Conservation (phyloP, 768 basidiomycete genomes). For the Mycena vitilis region DNA sequence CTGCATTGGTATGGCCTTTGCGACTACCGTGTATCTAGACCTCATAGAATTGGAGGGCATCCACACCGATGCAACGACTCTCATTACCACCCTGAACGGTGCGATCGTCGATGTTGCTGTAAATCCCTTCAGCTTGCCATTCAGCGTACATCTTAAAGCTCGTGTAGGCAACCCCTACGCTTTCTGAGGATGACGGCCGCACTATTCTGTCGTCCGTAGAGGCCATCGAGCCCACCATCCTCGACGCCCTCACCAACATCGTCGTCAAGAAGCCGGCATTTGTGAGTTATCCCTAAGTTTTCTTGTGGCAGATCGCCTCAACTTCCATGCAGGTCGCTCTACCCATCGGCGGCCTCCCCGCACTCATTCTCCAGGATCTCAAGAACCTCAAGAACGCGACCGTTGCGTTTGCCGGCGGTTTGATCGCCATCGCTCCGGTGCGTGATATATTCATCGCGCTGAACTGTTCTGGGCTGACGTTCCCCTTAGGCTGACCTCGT, state of each 20-base stretch:
- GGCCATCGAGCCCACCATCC: slow-evolving; percentile 39
- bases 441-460: not conserved
- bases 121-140: not conserved
- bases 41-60: slow-evolving; percentile 35
- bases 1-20: slow-evolving; percentile 40
- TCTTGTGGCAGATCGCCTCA: not conserved
- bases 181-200: slow-evolving; percentile 39
- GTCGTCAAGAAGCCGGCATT: slow-evolving; percentile 40
- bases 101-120: slow-evolving; percentile 42
- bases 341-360: slow-evolving; percentile 39
- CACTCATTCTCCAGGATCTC: slow-evolving; percentile 43
- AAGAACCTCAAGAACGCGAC: slow-evolving; percentile 41
- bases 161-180: slow-evolving; percentile 13
- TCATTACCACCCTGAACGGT: slow-evolving; percentile 39
- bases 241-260: slow-evolving; percentile 37
- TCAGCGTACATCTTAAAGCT: not conserved
- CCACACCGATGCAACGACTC: slow-evolving; percentile 38
- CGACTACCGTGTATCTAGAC: not conserved
- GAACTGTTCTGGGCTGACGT: too few relatives aligned
- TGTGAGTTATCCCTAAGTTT: not conserved
- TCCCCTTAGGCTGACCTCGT: slow-evolving; percentile 26
- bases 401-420: slow-evolving; percentile 37
- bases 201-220: slow-evolving; percentile 35
- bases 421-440: slow-evolving; percentile 21
- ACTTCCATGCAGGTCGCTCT: slow-evolving; percentile 26